Base-by-base conservation (phyloP, 106 monocot species). In the Dendrobium nobile region DNA sequence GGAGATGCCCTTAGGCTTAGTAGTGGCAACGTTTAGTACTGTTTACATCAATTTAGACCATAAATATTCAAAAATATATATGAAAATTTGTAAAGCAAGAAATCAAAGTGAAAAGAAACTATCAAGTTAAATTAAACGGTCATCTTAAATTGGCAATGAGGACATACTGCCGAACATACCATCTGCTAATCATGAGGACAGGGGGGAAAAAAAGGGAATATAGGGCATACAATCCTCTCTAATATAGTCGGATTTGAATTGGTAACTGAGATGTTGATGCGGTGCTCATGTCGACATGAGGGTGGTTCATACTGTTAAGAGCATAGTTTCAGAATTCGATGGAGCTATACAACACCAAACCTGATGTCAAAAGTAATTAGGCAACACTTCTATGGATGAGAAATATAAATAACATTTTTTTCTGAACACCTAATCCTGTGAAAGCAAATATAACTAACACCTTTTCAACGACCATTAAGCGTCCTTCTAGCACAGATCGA, bases 391-490 rank as follows among this genome's bases (percentile, higher is more conserved):
- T 85, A 79, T 58, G 84, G n/a, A 80, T 79, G 77, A 87, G 70
- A 88, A 85, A 75, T 47, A 37, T 47, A 45, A 37, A 47, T 19
- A 75, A 41, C 24, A 41, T 73, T 67, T 67, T 28, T 44, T 75
- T 75, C 44, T 43, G 28, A 67, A 41, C 5, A 73, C 11, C 40
- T n/a, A 68, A n/a, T 28, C 4, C n/a, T 22, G n/a, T 78, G 47
- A 74, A 9, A 41, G 10, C 54, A 44, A 44, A 83, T 26, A 7
- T 20, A 17, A 11, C 81, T 20, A 17, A 11, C 81, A 96, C 96
- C 93, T 90, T 96, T 80, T 96, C 90, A 10, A 96, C 89, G n/a
- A 88, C 88, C 78, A 96, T 89, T 41, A 93, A 79, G 24, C 91
- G 91, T 10, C 93, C 93, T 87, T 93, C 91, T 43, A 96, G 84